Evolutionary conservation across 371 early-diverging fungal species (phyloP).

Genomic region (Nematocida sp.): DNA sequence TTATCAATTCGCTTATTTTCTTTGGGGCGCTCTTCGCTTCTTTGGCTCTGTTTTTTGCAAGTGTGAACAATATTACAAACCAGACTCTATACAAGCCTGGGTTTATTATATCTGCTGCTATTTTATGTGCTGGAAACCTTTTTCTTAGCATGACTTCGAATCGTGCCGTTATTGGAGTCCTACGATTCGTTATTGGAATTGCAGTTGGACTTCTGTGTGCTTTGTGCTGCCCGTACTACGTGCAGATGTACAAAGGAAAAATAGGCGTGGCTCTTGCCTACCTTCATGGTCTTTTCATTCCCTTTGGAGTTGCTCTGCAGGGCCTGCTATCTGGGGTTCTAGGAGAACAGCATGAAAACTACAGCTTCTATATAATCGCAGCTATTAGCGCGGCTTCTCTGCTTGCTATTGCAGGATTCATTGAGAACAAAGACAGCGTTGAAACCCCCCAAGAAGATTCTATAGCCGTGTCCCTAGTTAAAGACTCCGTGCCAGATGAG

Average conservation of each 20-base stretch:
- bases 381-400: not conserved
- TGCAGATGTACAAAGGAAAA: not conserved
- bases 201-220: slow-evolving; percentile 23
- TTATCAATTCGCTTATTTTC: not conserved
- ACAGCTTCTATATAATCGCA: slow-evolving; percentile 7
- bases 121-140: not conserved
- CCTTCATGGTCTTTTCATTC: slow-evolving; percentile 28
- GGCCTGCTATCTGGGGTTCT: not conserved
- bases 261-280: not conserved
- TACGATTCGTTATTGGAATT: slow-evolving; percentile 10
- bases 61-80: not conserved
- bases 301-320: slow-evolving; percentile 5
- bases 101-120: not conserved
- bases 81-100: slow-evolving; percentile 2
- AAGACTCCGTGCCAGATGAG: not conserved
- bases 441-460: not conserved
- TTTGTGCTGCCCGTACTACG: slow-evolving; percentile 32
- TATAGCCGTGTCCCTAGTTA: not conserved
- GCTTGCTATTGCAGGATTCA: not conserved
- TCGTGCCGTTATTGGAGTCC: not conserved
- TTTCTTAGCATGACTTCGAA: not conserved
- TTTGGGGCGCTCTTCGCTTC: slow-evolving; percentile 13
- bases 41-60: not conserved
- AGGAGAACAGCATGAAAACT: not conserved
- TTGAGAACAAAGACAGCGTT: not conserved